A percentile compares a stretch with the other conserved stretches of the same genome.
These are phyloP conservation scores for Hemerocallis citrina DNA, from an alignment of 106 monocot species.

Conservation along the genomic window DNA sequence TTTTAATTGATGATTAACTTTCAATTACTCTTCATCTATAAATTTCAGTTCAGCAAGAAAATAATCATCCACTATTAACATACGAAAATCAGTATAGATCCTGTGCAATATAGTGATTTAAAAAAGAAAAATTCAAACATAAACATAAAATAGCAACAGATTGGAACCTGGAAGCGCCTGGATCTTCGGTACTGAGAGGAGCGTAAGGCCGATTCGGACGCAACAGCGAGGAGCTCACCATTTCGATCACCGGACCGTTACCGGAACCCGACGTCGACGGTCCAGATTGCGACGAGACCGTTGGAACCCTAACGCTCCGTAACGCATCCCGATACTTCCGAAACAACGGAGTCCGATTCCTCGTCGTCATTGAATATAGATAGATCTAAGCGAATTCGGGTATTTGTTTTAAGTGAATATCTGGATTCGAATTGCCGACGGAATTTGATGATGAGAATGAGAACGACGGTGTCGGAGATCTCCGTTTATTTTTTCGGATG, in stretches of 20 bases:
- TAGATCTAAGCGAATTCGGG: neutral
- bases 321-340: conserved; percentile 86
- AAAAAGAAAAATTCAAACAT: too few species aligned
- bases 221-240: conserved; percentile 63
- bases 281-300: conserved; percentile 8
- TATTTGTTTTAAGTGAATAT: neutral
- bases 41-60: too few species aligned
- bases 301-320: conserved; percentile 56
- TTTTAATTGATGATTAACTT: too few species aligned
- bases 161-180: conserved; percentile 52
- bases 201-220: conserved; percentile 58
- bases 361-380: conserved; percentile 84
- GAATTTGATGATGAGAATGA: neutral
- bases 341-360: conserved; percentile 83
- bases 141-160: too few species aligned
- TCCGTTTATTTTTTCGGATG: neutral
- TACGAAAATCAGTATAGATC: too few species aligned
- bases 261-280: conserved; percentile 11
- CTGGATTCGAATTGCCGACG: too few species aligned
- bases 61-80: too few species aligned
- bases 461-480: neutral
- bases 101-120: too few species aligned
- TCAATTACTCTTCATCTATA: too few species aligned
- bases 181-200: conserved; percentile 86
- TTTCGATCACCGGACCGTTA: conserved; percentile 76